Evolutionary conservation across 768 basidiomycete genomes (phyloP), one percentile per base, ranked within the genome.

Genomic region (Calocybe gangraenosa): DNA sequence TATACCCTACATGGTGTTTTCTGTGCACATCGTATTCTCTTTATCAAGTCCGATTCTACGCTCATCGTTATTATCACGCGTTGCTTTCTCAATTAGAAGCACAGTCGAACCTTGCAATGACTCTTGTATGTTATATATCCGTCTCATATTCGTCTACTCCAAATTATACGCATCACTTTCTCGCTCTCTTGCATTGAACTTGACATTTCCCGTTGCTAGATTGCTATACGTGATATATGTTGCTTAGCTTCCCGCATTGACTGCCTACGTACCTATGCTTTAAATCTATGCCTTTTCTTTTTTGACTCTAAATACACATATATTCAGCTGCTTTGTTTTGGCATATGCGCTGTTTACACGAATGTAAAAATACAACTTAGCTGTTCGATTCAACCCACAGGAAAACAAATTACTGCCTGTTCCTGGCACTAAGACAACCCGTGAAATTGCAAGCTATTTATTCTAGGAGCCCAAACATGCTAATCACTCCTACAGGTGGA

Each of bases 401-500:
- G n/a, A n/a, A n/a, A 28, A 28, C 25, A 28, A 28, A 28, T 28
- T 28, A n/a, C n/a, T 28, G 25, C 25, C 25, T 28, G 25, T n/a
- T n/a, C n/a, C n/a, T 28, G 25, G 25, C 25, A 11, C 5, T 28
- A 28, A 28, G 5, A 6, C 25, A 6, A 5, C 11, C 11, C 11
- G 25, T 11, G 25, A 28, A 11, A 28, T 11, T 5, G 11, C 11
- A 11, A 28, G 6, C 11, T 11, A 28, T 28, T 28, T 53, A 74
- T 44, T 71, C 70, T 11, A 71, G 52, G 20, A 70, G 46, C 21
- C 87, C 87, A 54, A 90, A 91, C 51, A 89, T 65, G 56, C 87
- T 87, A 46, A 91, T 71, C 23, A 84, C 74, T 8, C 84, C 82
- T 1, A 74, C 72, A 17, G 86, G 79, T 13, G 78, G 75, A 21